These are phyloP conservation scores for Lentinula guzmanii DNA, from an alignment of 768 basidiomycete species.

Conservation along the genomic window DNA sequence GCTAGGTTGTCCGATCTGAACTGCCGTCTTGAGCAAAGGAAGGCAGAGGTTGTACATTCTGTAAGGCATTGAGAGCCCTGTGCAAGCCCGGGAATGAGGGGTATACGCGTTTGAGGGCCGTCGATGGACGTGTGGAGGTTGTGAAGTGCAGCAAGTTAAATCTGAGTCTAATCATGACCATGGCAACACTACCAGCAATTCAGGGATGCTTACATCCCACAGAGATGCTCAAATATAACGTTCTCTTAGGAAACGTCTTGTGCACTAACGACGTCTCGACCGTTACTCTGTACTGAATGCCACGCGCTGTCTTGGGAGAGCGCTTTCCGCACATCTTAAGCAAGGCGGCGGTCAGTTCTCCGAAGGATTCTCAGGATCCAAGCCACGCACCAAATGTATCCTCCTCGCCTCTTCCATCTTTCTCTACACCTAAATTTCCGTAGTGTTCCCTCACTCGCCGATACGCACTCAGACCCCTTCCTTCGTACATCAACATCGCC, in stretches of 20 bases:
- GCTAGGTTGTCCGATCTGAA: neutral
- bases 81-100: neutral
- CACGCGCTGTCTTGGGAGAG: constrained; percentile 53
- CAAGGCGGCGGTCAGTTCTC: neutral
- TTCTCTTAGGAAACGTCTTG: constrained; percentile 44
- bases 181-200: neutral
- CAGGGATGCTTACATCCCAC: neutral
- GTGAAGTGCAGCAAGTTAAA: neutral
- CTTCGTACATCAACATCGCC: constrained; percentile 90
- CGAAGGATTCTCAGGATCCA: neutral
- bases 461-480: constrained; percentile 89
- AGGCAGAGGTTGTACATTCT: neutral
- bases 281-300: constrained; percentile 65
- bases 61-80: neutral
- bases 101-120: neutral
- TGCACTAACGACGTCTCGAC: constrained; percentile 62
- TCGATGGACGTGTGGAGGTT: neutral
- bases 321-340: constrained; percentile 65
- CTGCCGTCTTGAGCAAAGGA: neutral
- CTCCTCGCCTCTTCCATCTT: constrained; percentile 74
- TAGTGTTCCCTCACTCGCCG: constrained; percentile 89
- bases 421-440: constrained; percentile 67
- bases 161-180: neutral
- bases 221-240: neutral
- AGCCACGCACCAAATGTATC: constrained; percentile 78